Base-by-base conservation (phyloP, 805 yeast species). In the Ogataea saltuana region DNA sequence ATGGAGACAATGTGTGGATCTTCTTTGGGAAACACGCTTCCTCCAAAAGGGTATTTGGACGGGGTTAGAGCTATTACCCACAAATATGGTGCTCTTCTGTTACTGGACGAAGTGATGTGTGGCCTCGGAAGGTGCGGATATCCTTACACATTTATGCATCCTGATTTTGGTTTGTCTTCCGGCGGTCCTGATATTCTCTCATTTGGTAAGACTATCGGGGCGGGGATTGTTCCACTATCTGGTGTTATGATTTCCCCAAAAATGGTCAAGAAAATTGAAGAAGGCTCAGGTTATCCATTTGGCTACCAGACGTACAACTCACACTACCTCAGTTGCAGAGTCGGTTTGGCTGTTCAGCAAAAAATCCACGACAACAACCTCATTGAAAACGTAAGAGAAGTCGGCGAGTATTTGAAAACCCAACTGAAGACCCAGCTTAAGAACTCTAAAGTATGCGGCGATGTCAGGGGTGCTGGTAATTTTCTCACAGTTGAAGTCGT, bases 71-170 rank as follows among this genome's bases (percentile, higher is more conserved):
- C 61, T 27, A 54, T 76, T 25, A 72, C 79, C 54, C 72, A 72
- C 59, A 75, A 75, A 54, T 75, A 75, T 55, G 80, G 73, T 27
- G 66, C 72, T 30, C 58, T 75, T 27, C 60, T 76, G 46, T 61
- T 73, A 56, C 61, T 74, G 41, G 81, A 76, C 48, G 81, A 77
- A 60, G 76, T 75, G 23, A 74, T 75, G 80, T 74, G 77, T 53
- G 81, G 81, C 22, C 68, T 74, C 20, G 80, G 80, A 25, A 69
- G 81, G 57, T 60, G 69, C 48, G 80, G 80, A 31, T 64, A 66
- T 26, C 65, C 70, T 34, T 69, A 69, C 58, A 74, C 78, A 33
- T 74, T 33, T 34, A 45, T 44, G 48, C 40, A 49, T 34, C 53
- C 53, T 22, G 49, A 49, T 6, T 42, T 41, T 28, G 50, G 50